Base-by-base conservation (phyloP, 495 filamentous ascomycete genomes). In the Pseudevernia furfuracea region DNA sequence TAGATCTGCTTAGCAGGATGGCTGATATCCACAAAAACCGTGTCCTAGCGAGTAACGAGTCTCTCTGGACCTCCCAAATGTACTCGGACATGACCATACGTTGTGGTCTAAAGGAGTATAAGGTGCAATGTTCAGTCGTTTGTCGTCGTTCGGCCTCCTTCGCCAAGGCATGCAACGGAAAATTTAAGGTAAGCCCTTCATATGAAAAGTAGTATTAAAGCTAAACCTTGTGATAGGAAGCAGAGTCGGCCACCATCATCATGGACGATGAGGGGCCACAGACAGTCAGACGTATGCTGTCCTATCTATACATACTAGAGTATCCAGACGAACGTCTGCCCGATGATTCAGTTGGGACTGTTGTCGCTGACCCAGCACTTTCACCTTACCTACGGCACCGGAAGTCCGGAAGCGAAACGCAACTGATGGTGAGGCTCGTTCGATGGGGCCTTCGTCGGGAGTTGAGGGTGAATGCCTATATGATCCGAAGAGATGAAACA, bases 131-230 rank as follows among this genome's bases (percentile, higher is more conserved):
- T 15, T 61, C 68, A 23, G 66, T 77, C 41, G 64, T 78, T 49
- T 77, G 74, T 59, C 41, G 70, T 14, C 72, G 70, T 23, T 78
- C 74, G 10, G 58, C 66, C 12, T 74, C 71, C 60, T 74, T 78
- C 52, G 68, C 61, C n/a, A 62, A 37, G 55, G 66, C 71, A 19
- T 73, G 71, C 36, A 63, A 64, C 64, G 67, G 69, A 21, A 43
- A 67, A 0, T 76, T 74, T 63, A 64, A 61, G 67, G 75, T 76
- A 43, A 10, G 62, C 41, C 4, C 7, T 7, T n/a, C 12, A 14
- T 1, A 46, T 21, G 21, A 8, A 21, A 30, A n/a, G 12, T 28
- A 15, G 32, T 25, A 4, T 32, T 36, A 34, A 44, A 43, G 14
- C 32, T 52, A 19, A 19, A 58, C 41, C 6, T 4, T 6, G 1